Percentiles rank a stretch among this genome's conserved stretches.
These are phyloP conservation scores for Cladophialophora yegresii DNA, from an alignment of 2,329 filamentous ascomycete species.

Conservation along the genomic window DNA sequence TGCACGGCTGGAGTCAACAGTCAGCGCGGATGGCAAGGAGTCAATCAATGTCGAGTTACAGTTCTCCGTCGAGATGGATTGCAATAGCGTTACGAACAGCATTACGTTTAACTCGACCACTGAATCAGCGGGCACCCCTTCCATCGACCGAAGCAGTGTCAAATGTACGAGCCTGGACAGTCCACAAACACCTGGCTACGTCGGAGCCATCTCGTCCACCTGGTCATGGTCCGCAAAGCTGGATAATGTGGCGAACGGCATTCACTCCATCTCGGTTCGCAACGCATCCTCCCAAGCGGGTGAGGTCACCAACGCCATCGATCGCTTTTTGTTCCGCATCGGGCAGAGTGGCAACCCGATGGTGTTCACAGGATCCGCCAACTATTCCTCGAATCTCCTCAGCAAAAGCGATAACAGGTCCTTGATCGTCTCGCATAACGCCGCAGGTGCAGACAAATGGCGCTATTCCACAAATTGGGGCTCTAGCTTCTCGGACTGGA, in stretches of 20 bases:
- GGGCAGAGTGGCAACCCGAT: conserved; percentile 62
- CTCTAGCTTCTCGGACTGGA: conserved; percentile 61
- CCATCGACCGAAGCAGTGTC: conserved; percentile 50
- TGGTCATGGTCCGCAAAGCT: conserved; percentile 59
- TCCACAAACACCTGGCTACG: conserved; percentile 43
- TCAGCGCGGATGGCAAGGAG: conserved; percentile 46
- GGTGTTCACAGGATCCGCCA: conserved; percentile 58
- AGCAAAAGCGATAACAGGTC: conserved; percentile 44
- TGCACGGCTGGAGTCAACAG: conserved; percentile 55
- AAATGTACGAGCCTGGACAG: conserved; percentile 49
- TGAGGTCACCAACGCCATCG: conserved; percentile 54
- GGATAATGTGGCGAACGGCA: conserved; percentile 58
- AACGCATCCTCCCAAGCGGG: conserved; percentile 52
- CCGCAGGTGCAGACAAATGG: conserved; percentile 63
- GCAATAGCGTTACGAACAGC: conserved; percentile 54
- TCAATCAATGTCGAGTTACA: conserved; percentile 56
- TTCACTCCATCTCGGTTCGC: conserved; percentile 60
- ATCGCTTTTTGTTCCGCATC: conserved; percentile 64
- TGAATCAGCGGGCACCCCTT: conserved; percentile 48
- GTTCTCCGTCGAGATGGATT: conserved; percentile 64
- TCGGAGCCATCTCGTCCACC: conserved; percentile 56
- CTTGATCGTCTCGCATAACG: conserved; percentile 59
- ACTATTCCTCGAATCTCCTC: conserved; percentile 60
- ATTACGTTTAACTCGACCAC: conserved; percentile 59
- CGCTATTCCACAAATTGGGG: conserved; percentile 65